A percentile compares a stretch with the other conserved stretches of the same genome.
phyloP scores from a whole-genome alignment of 495 filamentous ascomycete genomes.

The Daldinia bambusicola region DNA sequence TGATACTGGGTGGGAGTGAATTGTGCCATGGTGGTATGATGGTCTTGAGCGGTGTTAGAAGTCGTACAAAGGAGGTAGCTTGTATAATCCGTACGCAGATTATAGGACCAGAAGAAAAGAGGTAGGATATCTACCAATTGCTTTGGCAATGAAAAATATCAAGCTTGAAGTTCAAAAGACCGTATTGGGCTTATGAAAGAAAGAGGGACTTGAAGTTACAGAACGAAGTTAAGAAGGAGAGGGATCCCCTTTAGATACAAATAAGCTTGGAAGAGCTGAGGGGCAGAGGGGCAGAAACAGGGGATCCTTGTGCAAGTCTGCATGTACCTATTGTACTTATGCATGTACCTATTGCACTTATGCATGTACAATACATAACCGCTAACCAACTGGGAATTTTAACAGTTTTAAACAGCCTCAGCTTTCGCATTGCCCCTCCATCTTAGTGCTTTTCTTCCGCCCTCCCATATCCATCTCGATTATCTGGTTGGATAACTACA shows the following conservation, averaged over 20 bases:
- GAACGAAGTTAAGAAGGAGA: not conserved
- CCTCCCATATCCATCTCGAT: slow-evolving; percentile 9
- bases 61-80: not conserved
- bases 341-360: too few species aligned
- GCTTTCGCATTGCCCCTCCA: slow-evolving; percentile 28
- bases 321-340: slow-evolving; percentile 3
- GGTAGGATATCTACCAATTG: slow-evolving; percentile 1
- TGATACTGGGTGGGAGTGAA: slow-evolving; percentile 79
- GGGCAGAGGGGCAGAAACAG: slow-evolving; percentile 25
- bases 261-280: slow-evolving; percentile 36
- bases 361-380: too few species aligned
- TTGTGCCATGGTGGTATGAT: slow-evolving; percentile 55
- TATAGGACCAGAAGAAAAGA: not conserved
- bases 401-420: slow-evolving; percentile 38
- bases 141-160: not conserved
- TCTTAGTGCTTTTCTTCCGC: slow-evolving; percentile 23
- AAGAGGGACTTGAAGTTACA: not conserved
- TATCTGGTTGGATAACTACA: slow-evolving; percentile 10
- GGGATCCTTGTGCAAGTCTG: slow-evolving; percentile 18
- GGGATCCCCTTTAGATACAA: slow-evolving; percentile 3
- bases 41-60: not conserved
- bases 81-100: not conserved
- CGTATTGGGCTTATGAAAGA: not conserved
- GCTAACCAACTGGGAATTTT: too few species aligned
- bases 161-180: not conserved